phyloP scores from a whole-genome alignment of 208 protist genomes.

The Angomonas deanei region DNA sequence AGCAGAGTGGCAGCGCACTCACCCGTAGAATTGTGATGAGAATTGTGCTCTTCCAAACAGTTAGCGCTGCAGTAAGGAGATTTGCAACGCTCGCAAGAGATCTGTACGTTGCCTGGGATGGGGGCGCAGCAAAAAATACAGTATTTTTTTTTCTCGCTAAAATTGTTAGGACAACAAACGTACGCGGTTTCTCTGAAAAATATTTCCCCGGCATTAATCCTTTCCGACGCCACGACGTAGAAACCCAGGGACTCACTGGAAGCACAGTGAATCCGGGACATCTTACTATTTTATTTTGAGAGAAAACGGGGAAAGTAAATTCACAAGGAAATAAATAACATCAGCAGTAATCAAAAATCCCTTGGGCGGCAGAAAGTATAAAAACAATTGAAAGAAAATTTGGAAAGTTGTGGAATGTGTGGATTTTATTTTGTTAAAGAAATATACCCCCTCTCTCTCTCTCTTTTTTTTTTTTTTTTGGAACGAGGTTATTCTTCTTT shows the following conservation, averaged over 20 bases:
- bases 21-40: neutral
- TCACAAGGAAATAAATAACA: conserved; percentile 9
- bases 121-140: conserved; percentile 22
- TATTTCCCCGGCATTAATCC: conserved; percentile 17
- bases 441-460: too few species aligned
- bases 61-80: conserved; percentile 14
- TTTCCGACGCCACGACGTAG: conserved; percentile 15
- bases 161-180: conserved; percentile 11
- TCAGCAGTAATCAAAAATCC: neutral
- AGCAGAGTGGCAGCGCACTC: conserved; percentile 25
- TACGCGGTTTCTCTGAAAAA: conserved; percentile 31
- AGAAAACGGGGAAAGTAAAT: neutral
- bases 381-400: conserved; percentile 1
- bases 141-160: neutral
- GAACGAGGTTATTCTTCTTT: neutral
- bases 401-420: too few species aligned
- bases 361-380: neutral
- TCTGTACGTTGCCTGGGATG: neutral
- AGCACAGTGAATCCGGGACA: conserved; percentile 13
- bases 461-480: neutral
- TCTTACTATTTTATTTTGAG: conserved; percentile 4
- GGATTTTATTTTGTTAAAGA: too few species aligned
- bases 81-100: conserved; percentile 10
- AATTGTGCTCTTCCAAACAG: conserved; percentile 10
- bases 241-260: conserved; percentile 12